Percentiles rank a stretch among this genome's conserved stretches.
These are phyloP conservation scores for Talaromyces sp. DNA, from an alignment of 2,329 filamentous ascomycete species.

Conservation along the genomic window DNA sequence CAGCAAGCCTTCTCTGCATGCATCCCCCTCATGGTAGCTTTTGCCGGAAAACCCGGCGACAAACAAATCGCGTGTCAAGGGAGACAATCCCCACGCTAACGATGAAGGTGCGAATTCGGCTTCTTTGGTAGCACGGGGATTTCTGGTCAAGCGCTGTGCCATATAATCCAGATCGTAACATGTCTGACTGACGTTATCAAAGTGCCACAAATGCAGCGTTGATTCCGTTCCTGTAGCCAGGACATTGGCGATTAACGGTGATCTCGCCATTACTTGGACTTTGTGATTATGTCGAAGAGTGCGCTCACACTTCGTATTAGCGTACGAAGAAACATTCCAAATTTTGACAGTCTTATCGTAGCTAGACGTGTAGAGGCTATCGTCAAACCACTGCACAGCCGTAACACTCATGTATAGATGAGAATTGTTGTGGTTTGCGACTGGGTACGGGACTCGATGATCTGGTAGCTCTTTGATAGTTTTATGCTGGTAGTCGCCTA, in stretches of 20 bases:
- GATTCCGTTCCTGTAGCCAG: constrained; percentile 47
- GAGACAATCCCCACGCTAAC: constrained; percentile 44
- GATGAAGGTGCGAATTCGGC: constrained; percentile 41
- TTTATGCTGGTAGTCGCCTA: constrained; percentile 44
- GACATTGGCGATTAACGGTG: constrained; percentile 30
- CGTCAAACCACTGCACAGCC: constrained; percentile 48
- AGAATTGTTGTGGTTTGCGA: constrained; percentile 47
- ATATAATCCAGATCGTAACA: constrained; percentile 27
- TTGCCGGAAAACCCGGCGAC: constrained; percentile 52
- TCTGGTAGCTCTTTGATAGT: constrained; percentile 50
- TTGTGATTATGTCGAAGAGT: constrained; percentile 43
- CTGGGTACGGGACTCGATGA: constrained; percentile 45
- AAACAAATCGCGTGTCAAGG: constrained; percentile 39
- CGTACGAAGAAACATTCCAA: constrained; percentile 43
- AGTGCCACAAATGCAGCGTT: constrained; percentile 32
- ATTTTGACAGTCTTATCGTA: constrained; percentile 54
- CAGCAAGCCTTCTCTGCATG: constrained; percentile 47
- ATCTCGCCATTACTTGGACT: constrained; percentile 50
- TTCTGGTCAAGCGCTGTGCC: constrained; percentile 15
- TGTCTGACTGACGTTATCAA: constrained; percentile 15
- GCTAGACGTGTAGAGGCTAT: constrained; percentile 49
- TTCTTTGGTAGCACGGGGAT: constrained; percentile 21
- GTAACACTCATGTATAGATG: constrained; percentile 54
- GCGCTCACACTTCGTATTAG: constrained; percentile 25
- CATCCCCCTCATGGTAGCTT: constrained; percentile 22